Evolutionary conservation across 2,329 filamentous ascomycete genomes (phyloP), one percentile per base, ranked within the genome.

Genomic region (Cladosporium sp.): DNA sequence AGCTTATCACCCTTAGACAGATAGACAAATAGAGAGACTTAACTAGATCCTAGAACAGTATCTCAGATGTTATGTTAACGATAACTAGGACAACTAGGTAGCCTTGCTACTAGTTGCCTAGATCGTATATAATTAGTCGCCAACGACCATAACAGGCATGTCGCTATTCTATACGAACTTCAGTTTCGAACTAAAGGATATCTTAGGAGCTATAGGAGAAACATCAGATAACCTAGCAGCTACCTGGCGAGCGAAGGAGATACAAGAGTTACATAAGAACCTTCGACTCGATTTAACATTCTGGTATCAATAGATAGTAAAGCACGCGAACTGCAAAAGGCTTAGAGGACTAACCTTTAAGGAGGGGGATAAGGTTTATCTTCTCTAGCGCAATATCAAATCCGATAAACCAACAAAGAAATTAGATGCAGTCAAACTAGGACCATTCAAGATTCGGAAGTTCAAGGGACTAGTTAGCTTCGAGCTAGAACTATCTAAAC

Each of bases 1-100:
- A 21, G 54, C 54, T 13, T 58, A 58, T 26, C n/a, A 58, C 34
- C 28, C 30, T 1, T 30, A 58, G 30, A 58, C 28, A 11, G 32
- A 67, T 53, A 34, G 63, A 34, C 34, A 49, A 61, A 18, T 28
- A 25, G 54, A 58, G 25, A n/a, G 54, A 30, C 30, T 39, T 2
- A 36, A 58, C 54, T 21, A 36, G 23, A 36, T n/a, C n/a, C n/a
- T 58, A 39, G 54, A 58, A 39, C 14, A 36, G 30, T 58, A 58
- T 28, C 54, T 58, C 10, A 34, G 54, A 21, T 25, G 16, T 32
- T 58, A 58, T 25, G 30, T 58, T n/a, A 58, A 58, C 26, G 18
- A 58, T 25, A 5, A 14, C 13, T 21, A 58, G 18, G 54, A 58
- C 7, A 58, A 58, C 30, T 58, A 30, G 54, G 16, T 39, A 28